Conservation (phyloP, 2,329 filamentous ascomycete species). For the Herpotrichia juniperi region DNA sequence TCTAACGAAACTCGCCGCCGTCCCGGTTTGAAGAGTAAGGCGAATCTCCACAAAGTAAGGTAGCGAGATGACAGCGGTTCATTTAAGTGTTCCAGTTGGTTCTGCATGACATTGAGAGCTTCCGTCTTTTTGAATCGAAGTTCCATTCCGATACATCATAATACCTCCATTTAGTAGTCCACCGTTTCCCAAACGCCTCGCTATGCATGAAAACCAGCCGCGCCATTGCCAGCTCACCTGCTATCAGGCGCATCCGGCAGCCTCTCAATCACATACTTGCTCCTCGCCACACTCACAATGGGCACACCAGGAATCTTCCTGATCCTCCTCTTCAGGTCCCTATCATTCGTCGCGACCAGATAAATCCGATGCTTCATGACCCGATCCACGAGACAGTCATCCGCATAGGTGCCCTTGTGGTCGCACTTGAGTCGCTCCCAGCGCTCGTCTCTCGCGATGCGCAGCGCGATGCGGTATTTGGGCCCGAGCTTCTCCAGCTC, state of each 20-base stretch:
- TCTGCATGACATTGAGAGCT: no score
- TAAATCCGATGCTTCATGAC: slow-evolving; percentile 56
- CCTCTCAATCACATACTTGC: slow-evolving; percentile 94
- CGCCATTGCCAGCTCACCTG: slow-evolving; percentile 13
- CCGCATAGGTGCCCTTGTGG: slow-evolving; percentile 86
- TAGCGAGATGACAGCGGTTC: no score
- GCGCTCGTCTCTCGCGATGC: slow-evolving; percentile 86
- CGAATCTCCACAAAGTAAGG: no score
- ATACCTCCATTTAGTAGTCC: background rate
- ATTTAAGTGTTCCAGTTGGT: no score
- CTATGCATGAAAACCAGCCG: slow-evolving; percentile 20
- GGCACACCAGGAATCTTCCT: slow-evolving; percentile 81
- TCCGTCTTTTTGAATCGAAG: no score
- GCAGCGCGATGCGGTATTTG: slow-evolving; percentile 84
- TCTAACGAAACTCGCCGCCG: no score
- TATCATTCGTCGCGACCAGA: slow-evolving; percentile 59
- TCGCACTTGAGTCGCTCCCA: slow-evolving; percentile 87
- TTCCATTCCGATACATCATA: no score
- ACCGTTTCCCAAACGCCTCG: slow-evolving; percentile 17
- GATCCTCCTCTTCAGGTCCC: slow-evolving; percentile 72
- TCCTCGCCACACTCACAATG: slow-evolving; percentile 80
- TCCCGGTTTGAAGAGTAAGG: no score
- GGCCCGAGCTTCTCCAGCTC: slow-evolving; percentile 86
- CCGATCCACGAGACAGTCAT: slow-evolving; percentile 63
- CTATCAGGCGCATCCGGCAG: slow-evolving; percentile 81